These are phyloP conservation scores for Daldinia bambusicola DNA, from an alignment of 495 filamentous ascomycete species.

Conservation along the genomic window DNA sequence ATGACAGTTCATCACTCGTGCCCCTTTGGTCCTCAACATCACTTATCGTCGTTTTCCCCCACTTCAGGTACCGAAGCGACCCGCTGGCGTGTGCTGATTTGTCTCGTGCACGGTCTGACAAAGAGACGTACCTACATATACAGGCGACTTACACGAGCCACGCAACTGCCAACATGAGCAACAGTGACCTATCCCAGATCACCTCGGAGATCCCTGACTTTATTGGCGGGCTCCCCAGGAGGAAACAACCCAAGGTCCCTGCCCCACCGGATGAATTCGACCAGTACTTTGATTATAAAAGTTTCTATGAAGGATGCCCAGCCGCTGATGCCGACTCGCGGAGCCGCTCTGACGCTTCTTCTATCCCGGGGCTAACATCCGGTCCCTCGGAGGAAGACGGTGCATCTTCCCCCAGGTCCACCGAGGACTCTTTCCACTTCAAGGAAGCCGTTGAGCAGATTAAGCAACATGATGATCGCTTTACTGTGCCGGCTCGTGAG, in stretches of 20 bases:
- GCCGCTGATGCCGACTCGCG: slow-evolving; percentile 48
- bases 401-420: slow-evolving; percentile 47
- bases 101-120: slow-evolving; percentile 53
- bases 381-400: slow-evolving; percentile 50
- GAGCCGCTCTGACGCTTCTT: slow-evolving; percentile 49
- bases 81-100: slow-evolving; percentile 52
- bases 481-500: slow-evolving; percentile 47
- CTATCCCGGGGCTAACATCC: slow-evolving; percentile 49
- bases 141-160: slow-evolving; percentile 52
- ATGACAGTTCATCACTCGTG: slow-evolving; percentile 52
- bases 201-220: slow-evolving; percentile 49
- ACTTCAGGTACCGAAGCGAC: slow-evolving; percentile 52
- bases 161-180: slow-evolving; percentile 49
- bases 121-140: slow-evolving; percentile 51
- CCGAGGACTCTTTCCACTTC: slow-evolving; percentile 47
- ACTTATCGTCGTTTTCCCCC: slow-evolving; percentile 52
- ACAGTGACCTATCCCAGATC: slow-evolving; percentile 49
- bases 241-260: slow-evolving; percentile 8
- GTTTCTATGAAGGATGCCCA: slow-evolving; percentile 43
- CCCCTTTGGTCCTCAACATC: slow-evolving; percentile 49
- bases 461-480: slow-evolving; percentile 51
- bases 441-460: slow-evolving; percentile 47
- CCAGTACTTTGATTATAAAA: slow-evolving; percentile 50
- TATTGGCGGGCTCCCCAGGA: slow-evolving; percentile 46
- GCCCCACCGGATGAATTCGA: slow-evolving; percentile 48